phyloP scores from a whole-genome alignment of 345 rosid genomes.

The Eucalyptus cloeziana region DNA sequence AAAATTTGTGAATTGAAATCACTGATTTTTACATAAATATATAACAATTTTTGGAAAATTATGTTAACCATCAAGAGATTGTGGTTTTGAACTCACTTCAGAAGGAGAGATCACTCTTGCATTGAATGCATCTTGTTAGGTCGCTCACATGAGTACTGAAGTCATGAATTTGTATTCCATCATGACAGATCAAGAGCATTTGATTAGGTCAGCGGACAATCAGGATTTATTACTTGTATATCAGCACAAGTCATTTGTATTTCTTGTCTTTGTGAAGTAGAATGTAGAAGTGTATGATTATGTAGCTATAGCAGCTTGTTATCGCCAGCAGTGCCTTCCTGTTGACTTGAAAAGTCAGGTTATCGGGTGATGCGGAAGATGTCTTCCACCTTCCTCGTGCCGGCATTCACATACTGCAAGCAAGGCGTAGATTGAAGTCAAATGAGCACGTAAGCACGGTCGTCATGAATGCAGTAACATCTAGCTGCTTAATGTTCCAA shows the following conservation, averaged over 20 bases:
- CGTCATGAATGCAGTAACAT: background rate
- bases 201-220: background rate
- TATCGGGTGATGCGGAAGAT: slow-evolving; percentile 29
- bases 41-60: too few species aligned
- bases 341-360: background rate
- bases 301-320: background rate
- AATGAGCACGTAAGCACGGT: background rate
- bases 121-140: background rate
- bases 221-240: background rate
- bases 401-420: slow-evolving; percentile 39
- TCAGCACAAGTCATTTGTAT: background rate
- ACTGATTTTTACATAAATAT: background rate
- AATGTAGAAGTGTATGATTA: background rate
- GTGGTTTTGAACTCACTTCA: background rate
- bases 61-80: background rate
- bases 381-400: slow-evolving; percentile 23
- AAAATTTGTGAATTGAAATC: too few species aligned
- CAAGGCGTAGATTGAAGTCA: background rate
- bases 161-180: background rate
- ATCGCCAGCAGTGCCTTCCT: background rate
- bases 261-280: background rate
- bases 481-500: background rate
- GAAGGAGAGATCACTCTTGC: too few species aligned
- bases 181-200: background rate
- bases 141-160: background rate